phyloP scores from a whole-genome alignment of 495 filamentous ascomycete genomes.

The Penicillium coprophilum region DNA sequence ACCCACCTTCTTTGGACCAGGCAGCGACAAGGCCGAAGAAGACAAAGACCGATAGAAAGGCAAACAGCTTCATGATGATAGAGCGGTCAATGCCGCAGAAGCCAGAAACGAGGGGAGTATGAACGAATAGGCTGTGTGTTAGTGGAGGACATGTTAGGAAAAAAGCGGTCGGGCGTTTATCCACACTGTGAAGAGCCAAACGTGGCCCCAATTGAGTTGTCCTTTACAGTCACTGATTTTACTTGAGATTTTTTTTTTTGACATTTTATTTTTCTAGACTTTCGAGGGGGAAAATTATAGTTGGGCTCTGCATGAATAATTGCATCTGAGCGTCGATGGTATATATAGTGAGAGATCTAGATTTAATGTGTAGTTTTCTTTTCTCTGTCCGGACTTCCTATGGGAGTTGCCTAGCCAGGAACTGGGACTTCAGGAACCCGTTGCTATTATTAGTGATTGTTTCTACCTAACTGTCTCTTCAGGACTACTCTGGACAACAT shows the following conservation, averaged over 20 bases:
- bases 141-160: conserved; percentile 12
- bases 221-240: background rate
- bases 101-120: conserved; percentile 10
- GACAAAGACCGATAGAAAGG: conserved; percentile 35
- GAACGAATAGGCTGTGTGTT: conserved; percentile 6
- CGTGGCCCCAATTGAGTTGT: conserved; percentile 28
- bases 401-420: background rate
- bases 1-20: conserved; percentile 81
- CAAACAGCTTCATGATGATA: conserved; percentile 38
- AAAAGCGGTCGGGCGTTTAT: conserved; percentile 25
- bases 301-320: background rate
- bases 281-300: background rate
- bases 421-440: background rate
- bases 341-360: conserved; percentile 5
- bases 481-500: too few species aligned
- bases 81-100: conserved; percentile 34
- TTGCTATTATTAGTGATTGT: conserved; percentile 1
- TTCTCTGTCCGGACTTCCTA: background rate
- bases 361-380: background rate
- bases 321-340: background rate
- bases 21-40: conserved; percentile 62
- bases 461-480: background rate
- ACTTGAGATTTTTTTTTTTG: too few species aligned
- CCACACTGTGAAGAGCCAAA: conserved; percentile 5
- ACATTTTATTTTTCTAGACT: too few species aligned